A percentile compares a stretch with the other conserved stretches of the same genome.
Conservation (phyloP, 805 yeast species). For the Ogataea corticis region DNA sequence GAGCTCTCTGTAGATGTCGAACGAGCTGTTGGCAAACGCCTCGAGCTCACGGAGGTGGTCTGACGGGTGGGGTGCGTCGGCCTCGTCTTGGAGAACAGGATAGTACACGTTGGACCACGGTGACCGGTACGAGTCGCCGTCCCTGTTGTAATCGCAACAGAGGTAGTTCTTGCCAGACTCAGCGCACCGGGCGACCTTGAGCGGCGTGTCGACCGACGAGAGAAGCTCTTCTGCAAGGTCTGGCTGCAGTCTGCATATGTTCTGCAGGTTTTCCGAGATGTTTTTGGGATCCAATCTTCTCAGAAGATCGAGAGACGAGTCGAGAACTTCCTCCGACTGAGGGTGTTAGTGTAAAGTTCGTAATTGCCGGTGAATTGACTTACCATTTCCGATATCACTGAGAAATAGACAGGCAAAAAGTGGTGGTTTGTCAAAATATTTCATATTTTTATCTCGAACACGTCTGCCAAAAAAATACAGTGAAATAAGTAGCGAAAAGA, state of each 20-base stretch:
- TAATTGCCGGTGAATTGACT: neutral
- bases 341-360: neutral
- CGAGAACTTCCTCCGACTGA: conserved; percentile 52
- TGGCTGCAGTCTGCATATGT: conserved; percentile 56
- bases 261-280: conserved; percentile 44
- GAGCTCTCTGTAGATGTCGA: conserved; percentile 88
- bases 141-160: conserved; percentile 93
- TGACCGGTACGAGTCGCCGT: conserved; percentile 87
- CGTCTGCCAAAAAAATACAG: neutral
- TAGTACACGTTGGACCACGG: conserved; percentile 85
- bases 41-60: conserved; percentile 70
- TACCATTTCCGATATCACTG: conserved; percentile 7
- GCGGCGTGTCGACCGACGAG: conserved; percentile 85
- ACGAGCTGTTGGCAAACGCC: conserved; percentile 80
- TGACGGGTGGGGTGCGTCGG: conserved; percentile 77
- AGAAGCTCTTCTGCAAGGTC: conserved; percentile 84
- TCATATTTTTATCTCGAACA: neutral
- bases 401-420: too few species aligned
- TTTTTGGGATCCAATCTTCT: conserved; percentile 73
- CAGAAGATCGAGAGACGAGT: conserved; percentile 76
- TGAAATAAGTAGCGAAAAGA: too few species aligned
- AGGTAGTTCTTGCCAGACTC: conserved; percentile 66
- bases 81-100: conserved; percentile 49
- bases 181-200: conserved; percentile 51
- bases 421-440: too few species aligned